Base-by-base conservation (phyloP, 176 grass and related monocot genomes). In the Avena eriantha region DNA sequence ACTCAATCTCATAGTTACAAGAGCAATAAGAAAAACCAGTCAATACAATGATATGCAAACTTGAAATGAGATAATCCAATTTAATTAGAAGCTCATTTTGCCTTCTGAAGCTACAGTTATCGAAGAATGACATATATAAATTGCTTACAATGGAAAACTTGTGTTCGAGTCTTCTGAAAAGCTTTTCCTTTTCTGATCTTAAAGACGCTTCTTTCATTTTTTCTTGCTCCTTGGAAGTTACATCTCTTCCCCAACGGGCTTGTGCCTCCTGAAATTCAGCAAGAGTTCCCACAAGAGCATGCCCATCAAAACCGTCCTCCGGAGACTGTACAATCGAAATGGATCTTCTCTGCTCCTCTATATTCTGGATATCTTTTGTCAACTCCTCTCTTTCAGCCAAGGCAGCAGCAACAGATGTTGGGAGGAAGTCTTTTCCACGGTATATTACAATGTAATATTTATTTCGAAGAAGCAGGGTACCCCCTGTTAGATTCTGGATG, bases 381-480 rank as follows among this genome's bases (percentile, higher is more conserved):
- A 98, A 88, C 80, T 88, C 94, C 87, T 98, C 92, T 82, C 93
- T 94, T 90, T 98, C 97, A 71, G 83, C 88, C 82, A 96, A 91
- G 55, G 87, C 90, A 81, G 83, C 77, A 14, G 92, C 90, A 50
- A 98, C 87, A 65, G 88, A 73, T 67, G 92, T 88, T 60, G 97
- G 87, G n/a, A 96, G 85, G 77, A 98, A 98, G 60, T 98, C 97
- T 75, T 98, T 98, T 80, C 97, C 97, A 84, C 94, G 90, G 84
- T 96, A 98, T 72, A 98, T 91, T 55, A 98, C 90, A 91, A 98
- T 94, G 88, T 91, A 98, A 73, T 90, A 95, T 85, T 98, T 98
- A 90, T 94, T 98, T 84, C 97, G 91, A 75, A 92, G 94, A 84
- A 98, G 89, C 75, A 98, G 85, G 86, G 88, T 91, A 78, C 93